A percentile compares a stretch with the other conserved stretches of the same genome.
phyloP scores from a whole-genome alignment of 2,329 filamentous ascomycete genomes.

The Fonsecaea pedrosoi region DNA sequence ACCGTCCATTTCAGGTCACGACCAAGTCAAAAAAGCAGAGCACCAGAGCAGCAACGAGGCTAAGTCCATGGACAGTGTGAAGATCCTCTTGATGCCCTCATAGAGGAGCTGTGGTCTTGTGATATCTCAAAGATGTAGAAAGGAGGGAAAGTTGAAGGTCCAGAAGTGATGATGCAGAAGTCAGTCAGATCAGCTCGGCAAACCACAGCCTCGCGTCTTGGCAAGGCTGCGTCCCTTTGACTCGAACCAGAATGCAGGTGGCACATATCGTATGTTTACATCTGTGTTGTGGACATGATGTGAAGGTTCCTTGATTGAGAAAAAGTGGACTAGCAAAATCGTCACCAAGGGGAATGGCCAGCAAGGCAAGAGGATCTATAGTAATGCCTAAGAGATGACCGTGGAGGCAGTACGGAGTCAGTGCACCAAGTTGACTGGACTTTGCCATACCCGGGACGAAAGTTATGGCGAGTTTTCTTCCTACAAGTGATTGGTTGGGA shows the following conservation, averaged over 20 bases:
- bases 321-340: no score
- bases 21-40: neutral
- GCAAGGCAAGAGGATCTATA: no score
- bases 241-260: no score
- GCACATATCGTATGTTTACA: neutral
- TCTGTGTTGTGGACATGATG: neutral
- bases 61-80: neutral
- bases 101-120: neutral
- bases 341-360: no score
- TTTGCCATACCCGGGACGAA: no score
- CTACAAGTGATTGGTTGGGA: no score
- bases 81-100: neutral
- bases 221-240: neutral
- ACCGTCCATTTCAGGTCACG: slow-evolving; percentile 25
- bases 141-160: neutral
- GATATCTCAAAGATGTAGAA: neutral
- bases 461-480: no score
- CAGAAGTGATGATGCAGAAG: no score
- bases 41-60: neutral
- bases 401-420: no score
- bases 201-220: slow-evolving; percentile 4
- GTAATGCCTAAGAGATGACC: no score
- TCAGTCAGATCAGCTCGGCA: neutral
- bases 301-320: neutral
- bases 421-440: no score